Evolutionary conservation across 352 stramenopile species (phyloP).

Genomic region (Globisporangium cederbergense): DNA sequence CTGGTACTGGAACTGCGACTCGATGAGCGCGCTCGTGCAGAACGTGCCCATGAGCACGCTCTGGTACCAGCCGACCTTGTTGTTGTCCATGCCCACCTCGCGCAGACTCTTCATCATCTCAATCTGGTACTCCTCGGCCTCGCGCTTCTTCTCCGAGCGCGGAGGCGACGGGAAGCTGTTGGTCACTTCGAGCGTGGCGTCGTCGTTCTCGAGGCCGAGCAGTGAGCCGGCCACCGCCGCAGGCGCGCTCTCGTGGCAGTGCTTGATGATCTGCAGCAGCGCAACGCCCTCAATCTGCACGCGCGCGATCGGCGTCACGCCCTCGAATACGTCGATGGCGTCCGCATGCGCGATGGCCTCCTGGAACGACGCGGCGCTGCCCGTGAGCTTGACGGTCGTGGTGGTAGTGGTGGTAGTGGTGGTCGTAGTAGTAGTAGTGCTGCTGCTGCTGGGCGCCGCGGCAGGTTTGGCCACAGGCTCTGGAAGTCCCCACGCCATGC

Average conservation of each 20-base stretch:
- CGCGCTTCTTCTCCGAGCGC: slow-evolving; percentile 72
- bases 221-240: slow-evolving; percentile 94
- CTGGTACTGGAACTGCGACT: slow-evolving; percentile 97
- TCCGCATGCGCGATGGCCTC: slow-evolving; percentile 28
- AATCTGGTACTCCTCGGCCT: slow-evolving; percentile 94
- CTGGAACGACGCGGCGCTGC: slow-evolving; percentile 17
- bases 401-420: slow-evolving; percentile 19
- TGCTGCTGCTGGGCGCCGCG: slow-evolving; percentile 23
- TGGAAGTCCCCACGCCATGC: slow-evolving; percentile 66
- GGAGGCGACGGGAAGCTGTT: slow-evolving; percentile 96
- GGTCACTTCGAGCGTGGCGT: slow-evolving; percentile 92
- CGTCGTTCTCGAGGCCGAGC: slow-evolving; percentile 90
- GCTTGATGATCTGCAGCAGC: slow-evolving; percentile 96
- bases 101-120: slow-evolving; percentile 99
- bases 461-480: slow-evolving; percentile 18
- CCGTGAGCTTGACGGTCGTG: slow-evolving; percentile 14
- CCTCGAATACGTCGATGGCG: slow-evolving; percentile 69
- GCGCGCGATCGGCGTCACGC: slow-evolving; percentile 53
- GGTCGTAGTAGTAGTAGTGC: slow-evolving; percentile 24
- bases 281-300: slow-evolving; percentile 82
- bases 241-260: slow-evolving; percentile 96
- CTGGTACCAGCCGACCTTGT: slow-evolving; percentile 99
- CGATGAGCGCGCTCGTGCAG: slow-evolving; percentile 91
- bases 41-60: slow-evolving; percentile 97
- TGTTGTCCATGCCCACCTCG: slow-evolving; percentile 98